These are phyloP conservation scores for Sanghuangporus weigelae DNA, from an alignment of 1,284 basidiomycete species.

Conservation along the genomic window DNA sequence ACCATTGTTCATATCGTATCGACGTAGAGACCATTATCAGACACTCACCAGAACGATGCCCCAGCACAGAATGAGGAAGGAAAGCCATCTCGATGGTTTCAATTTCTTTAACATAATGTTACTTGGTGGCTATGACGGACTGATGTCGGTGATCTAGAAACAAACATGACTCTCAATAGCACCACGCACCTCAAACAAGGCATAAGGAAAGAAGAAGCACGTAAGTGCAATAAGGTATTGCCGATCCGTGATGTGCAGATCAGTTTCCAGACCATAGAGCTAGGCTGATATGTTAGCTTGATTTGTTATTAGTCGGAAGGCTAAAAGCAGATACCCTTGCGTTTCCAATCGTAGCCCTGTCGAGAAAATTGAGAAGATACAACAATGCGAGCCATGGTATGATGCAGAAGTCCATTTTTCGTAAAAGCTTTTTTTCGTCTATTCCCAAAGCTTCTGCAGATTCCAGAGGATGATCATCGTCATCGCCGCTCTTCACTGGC, in stretches of 20 bases:
- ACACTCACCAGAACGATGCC: conserved; percentile 50
- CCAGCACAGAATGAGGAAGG: conserved; percentile 50
- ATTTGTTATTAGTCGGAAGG: conserved; percentile 20
- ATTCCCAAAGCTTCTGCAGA: conserved; percentile 22
- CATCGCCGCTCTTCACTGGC: neutral
- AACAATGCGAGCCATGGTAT: conserved; percentile 55
- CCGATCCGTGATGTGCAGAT: conserved; percentile 42
- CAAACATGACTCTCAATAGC: neutral
- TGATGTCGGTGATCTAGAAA: neutral
- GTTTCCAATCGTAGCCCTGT: conserved; percentile 63
- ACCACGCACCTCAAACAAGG: conserved; percentile 43
- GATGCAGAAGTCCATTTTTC: conserved; percentile 47
- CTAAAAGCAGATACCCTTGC: conserved; percentile 35
- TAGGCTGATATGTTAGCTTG: conserved; percentile 20
- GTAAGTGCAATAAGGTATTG: conserved; percentile 53
- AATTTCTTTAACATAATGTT: conserved; percentile 52
- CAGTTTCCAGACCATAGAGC: conserved; percentile 43
- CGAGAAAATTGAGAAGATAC: conserved; percentile 58
- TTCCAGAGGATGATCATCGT: neutral
- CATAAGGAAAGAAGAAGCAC: conserved; percentile 54
- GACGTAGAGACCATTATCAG: neutral
- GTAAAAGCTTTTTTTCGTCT: conserved; percentile 42
- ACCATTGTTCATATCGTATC: neutral
- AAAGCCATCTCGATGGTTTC: conserved; percentile 56
- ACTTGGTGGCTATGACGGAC: conserved; percentile 37